These are phyloP conservation scores for Pseudocercospora cruenta DNA, from an alignment of 2,329 filamentous ascomycete genomes.

Conservation along the genomic window DNA sequence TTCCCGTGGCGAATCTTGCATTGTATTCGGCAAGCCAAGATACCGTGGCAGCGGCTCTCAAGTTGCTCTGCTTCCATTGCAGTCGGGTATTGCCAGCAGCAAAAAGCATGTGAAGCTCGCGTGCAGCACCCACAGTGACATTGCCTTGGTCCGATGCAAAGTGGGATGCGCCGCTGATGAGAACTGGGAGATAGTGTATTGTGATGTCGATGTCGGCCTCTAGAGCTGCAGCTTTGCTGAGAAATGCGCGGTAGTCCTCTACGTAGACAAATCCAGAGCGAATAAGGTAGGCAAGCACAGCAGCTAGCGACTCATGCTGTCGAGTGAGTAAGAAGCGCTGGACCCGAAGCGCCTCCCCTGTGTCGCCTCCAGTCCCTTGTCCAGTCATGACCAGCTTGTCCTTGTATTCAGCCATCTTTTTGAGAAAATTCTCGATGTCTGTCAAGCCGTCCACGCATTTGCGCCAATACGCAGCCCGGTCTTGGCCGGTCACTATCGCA, in stretches of 20 bases:
- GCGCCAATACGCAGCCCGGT: slow-evolving; percentile 67
- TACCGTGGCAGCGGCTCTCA: slow-evolving; percentile 76
- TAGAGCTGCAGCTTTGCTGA: slow-evolving; percentile 68
- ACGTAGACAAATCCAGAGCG: slow-evolving; percentile 72
- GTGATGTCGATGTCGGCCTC: slow-evolving; percentile 75
- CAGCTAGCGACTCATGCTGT: slow-evolving; percentile 85
- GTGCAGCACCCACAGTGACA: slow-evolving; percentile 70
- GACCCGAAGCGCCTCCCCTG: slow-evolving; percentile 77
- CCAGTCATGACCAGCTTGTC: slow-evolving; percentile 76
- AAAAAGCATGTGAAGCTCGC: slow-evolving; percentile 70
- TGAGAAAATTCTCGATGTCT: slow-evolving; percentile 75
- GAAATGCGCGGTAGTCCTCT: slow-evolving; percentile 73
- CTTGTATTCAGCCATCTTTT: slow-evolving; percentile 73
- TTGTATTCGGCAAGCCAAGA: slow-evolving; percentile 96
- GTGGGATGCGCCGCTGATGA: slow-evolving; percentile 75
- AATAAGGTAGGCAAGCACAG: slow-evolving; percentile 78
- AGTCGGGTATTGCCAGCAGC: slow-evolving; percentile 68
- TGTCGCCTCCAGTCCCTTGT: slow-evolving; percentile 64
- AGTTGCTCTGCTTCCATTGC: slow-evolving; percentile 71
- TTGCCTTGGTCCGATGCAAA: slow-evolving; percentile 76
- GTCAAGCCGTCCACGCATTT: slow-evolving; percentile 77
- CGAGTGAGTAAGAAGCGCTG: slow-evolving; percentile 78
- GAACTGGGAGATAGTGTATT: slow-evolving; percentile 81
- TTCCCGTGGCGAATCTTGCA: slow-evolving; percentile 63
- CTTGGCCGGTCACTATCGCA: slow-evolving; percentile 58